Evolutionary conservation across 192 early-diverging fungal species (phyloP), one percentile per base, ranked within the genome.

Genomic region (Podila horticola): DNA sequence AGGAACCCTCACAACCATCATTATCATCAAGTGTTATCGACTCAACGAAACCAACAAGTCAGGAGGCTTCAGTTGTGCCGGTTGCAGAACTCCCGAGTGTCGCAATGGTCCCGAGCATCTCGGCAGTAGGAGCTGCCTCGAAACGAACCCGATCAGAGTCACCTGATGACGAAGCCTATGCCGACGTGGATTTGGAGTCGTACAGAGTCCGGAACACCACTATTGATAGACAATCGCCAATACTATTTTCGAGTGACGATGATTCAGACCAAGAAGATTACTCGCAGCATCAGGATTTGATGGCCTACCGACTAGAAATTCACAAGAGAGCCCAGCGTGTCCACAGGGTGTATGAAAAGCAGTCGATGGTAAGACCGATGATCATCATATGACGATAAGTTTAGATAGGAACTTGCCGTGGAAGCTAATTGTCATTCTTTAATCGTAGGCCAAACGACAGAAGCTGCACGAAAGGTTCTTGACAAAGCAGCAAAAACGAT

Each of bases 381-480:
- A 12, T 17, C 15, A 45, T 17, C 12, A 8, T 45, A 2, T 1
- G 1, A 12, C 4, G 41, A 45, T 13, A 45, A 45, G n/a, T n/a
- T n/a, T n/a, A 45, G 41, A 45, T 15, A 17, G 38, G 41, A 45
- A 45, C 41, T 45, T 45, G 15, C 15, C 8, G 41, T 45, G 12
- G 34, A n/a, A 45, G 15, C 41, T 45, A 45, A 3, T 45, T 13
- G 3, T 3, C 45, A 33, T 28, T 64, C 26, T 7, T 10, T 3
- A 10, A 45, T 45, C 41, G 5, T 22, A 55, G 75, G 69, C 69
- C 24, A 79, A 79, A 26, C 69, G 75, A n/a, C 63, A 69, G 69
- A 79, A 72, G 64, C 36, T 79, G 28, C 75, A 79, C 58, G 75
- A 79, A 59, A 79, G 71, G 60, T 79, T 72, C 33, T 58, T 79